A percentile compares a stretch with the other conserved stretches of the same genome.
These are phyloP conservation scores for Paramecium biaurelia DNA, from an alignment of 73 alveolate genomes.

Conservation along the genomic window DNA sequence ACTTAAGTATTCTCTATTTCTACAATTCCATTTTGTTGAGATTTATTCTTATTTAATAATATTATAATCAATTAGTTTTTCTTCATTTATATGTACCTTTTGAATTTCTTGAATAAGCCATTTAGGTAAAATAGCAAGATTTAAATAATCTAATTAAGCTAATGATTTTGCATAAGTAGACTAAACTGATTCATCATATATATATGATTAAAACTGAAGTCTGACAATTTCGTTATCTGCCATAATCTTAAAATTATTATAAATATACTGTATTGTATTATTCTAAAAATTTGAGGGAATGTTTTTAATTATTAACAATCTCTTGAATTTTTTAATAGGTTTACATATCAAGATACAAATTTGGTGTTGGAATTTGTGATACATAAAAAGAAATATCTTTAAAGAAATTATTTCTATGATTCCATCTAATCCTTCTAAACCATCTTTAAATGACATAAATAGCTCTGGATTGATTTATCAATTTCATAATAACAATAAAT, in stretches of 20 bases:
- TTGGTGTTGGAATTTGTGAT: neutral
- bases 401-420: neutral
- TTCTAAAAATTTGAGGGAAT: neutral
- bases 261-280: neutral
- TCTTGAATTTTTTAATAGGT: neutral
- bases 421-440: slow-evolving; percentile 9
- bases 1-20: neutral
- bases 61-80: neutral
- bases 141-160: neutral
- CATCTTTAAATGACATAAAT: slow-evolving; percentile 5
- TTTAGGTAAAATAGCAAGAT: neutral
- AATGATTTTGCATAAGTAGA: neutral
- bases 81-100: neutral
- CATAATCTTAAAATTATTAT: neutral
- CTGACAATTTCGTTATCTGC: neutral
- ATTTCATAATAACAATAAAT: neutral
- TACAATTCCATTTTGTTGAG: neutral
- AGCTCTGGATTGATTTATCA: slow-evolving; percentile 14
- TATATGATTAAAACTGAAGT: neutral
- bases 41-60: neutral
- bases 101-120: neutral
- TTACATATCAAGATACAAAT: neutral
- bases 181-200: neutral
- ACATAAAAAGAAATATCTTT: neutral
- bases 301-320: neutral